phyloP scores from a whole-genome alignment of 2,329 filamentous ascomycete genomes.

The Pseudocercospora vitis region DNA sequence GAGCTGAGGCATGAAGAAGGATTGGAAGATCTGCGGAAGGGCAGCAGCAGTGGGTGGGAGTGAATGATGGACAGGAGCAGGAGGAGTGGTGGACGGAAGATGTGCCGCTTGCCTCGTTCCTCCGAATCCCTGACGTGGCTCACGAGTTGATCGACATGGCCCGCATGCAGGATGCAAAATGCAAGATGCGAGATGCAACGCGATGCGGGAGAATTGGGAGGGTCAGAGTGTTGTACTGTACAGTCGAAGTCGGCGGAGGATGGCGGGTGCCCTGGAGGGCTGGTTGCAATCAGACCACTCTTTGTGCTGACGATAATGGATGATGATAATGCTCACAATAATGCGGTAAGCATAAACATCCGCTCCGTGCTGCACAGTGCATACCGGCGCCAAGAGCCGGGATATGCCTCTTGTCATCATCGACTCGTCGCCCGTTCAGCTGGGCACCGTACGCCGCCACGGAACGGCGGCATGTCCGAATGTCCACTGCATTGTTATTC shows the following conservation, averaged over 20 bases:
- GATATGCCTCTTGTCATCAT: neutral
- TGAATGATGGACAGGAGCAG: neutral
- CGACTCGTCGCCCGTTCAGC: neutral
- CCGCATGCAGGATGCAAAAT: neutral
- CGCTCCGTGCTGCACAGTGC: neutral
- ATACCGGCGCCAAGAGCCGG: neutral
- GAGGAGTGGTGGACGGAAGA: constrained; percentile 3
- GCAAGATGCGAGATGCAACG: neutral
- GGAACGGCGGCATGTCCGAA: neutral
- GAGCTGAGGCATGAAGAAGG: constrained; percentile 4
- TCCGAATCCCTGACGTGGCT: constrained; percentile 3
- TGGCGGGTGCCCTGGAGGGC: no score
- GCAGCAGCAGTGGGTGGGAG: no score
- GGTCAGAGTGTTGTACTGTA: neutral
- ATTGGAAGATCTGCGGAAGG: no score
- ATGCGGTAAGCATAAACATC: constrained; percentile 5
- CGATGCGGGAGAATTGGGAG: neutral
- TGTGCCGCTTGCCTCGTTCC: constrained; percentile 8
- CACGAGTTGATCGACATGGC: neutral
- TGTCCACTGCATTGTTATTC: no score
- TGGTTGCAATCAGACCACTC: constrained; percentile 7
- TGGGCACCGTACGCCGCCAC: neutral
- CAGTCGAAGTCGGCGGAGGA: no score
- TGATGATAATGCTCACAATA: neutral
- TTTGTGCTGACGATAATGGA: neutral